Evolutionary conservation across 768 basidiomycete genomes (phyloP).

Genomic region (Rhizopogon vinicolor): DNA sequence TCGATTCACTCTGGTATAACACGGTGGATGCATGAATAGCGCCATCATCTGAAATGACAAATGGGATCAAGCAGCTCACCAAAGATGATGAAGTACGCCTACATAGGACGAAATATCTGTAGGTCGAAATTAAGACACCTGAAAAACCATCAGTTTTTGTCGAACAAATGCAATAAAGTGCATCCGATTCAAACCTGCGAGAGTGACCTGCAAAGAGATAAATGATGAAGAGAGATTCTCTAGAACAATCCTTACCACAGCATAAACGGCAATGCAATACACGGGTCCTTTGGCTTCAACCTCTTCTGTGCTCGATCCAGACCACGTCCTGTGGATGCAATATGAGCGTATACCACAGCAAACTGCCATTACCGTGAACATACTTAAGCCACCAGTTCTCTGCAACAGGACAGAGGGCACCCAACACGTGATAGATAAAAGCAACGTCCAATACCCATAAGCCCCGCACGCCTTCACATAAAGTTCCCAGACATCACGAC

Average conservation of each 20-base stretch:
- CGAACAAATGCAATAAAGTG: background rate
- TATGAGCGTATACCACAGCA: slow-evolving; percentile 19
- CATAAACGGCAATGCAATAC: slow-evolving; percentile 58
- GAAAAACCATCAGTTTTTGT: slow-evolving; percentile 10
- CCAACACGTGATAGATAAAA: slow-evolving; percentile 49
- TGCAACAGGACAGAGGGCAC: slow-evolving; percentile 58
- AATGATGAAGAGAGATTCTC: slow-evolving; percentile 20
- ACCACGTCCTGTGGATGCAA: slow-evolving; percentile 45
- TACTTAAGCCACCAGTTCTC: slow-evolving; percentile 72
- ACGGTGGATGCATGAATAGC: slow-evolving; percentile 79
- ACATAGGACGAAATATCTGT: slow-evolving; percentile 73
- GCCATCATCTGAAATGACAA: slow-evolving; percentile 47
- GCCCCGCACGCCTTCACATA: slow-evolving; percentile 51
- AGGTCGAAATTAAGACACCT: slow-evolving; percentile 46
- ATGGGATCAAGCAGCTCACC: slow-evolving; percentile 4
- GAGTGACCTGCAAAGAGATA: slow-evolving; percentile 27
- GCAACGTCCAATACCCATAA: slow-evolving; percentile 52
- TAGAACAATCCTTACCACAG: slow-evolving; percentile 36
- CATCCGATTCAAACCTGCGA: slow-evolving; percentile 12
- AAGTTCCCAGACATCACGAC: slow-evolving; percentile 58
- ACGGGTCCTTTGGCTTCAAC: slow-evolving; percentile 37
- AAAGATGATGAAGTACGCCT: slow-evolving; percentile 17
- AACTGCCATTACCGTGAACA: slow-evolving; percentile 3
- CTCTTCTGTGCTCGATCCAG: slow-evolving; percentile 39
- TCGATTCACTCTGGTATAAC: slow-evolving; percentile 58